Evolutionary conservation across 1,284 basidiomycete species (phyloP).

Genomic region (Moniliophthora roreri): DNA sequence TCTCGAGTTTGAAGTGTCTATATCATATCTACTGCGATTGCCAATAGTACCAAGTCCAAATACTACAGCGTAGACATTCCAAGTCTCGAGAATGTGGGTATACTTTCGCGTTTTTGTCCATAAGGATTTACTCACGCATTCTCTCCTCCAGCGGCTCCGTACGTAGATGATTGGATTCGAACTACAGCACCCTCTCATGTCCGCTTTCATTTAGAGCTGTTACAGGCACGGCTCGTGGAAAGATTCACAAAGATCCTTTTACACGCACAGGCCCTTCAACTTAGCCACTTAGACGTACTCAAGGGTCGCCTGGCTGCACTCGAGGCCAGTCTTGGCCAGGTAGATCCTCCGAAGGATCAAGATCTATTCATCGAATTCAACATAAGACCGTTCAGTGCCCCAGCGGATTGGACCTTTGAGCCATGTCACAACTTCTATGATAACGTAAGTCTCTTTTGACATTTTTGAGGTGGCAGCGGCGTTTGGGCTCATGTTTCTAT

Average conservation of each 20-base stretch:
- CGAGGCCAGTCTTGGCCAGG: conserved; percentile 44
- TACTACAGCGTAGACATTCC: conserved; percentile 72
- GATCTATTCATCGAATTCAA: conserved; percentile 72
- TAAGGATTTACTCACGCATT: conserved; percentile 13
- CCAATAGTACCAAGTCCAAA: conserved; percentile 67
- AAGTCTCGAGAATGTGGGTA: conserved; percentile 67
- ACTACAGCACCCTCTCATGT: background rate
- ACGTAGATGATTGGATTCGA: conserved; percentile 26
- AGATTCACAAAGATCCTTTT: conserved; percentile 52
- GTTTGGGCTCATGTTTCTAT: background rate
- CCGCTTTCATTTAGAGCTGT: conserved; percentile 44
- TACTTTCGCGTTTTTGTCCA: conserved; percentile 5
- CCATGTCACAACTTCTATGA: conserved; percentile 76
- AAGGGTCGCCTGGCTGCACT: conserved; percentile 47
- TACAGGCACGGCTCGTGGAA: conserved; percentile 62
- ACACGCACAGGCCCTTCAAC: conserved; percentile 58
- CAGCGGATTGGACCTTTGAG: conserved; percentile 71
- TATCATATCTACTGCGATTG: conserved; percentile 64
- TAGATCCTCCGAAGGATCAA: conserved; percentile 63
- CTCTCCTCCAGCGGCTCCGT: conserved; percentile 61
- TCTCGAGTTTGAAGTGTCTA: conserved; percentile 70
- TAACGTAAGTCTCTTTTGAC: conserved; percentile 44
- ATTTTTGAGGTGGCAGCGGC: background rate
- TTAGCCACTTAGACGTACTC: conserved; percentile 55
- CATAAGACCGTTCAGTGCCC: conserved; percentile 59